Conservation (phyloP, 1,284 basidiomycete species). For the Malassezia arunalokei region DNA sequence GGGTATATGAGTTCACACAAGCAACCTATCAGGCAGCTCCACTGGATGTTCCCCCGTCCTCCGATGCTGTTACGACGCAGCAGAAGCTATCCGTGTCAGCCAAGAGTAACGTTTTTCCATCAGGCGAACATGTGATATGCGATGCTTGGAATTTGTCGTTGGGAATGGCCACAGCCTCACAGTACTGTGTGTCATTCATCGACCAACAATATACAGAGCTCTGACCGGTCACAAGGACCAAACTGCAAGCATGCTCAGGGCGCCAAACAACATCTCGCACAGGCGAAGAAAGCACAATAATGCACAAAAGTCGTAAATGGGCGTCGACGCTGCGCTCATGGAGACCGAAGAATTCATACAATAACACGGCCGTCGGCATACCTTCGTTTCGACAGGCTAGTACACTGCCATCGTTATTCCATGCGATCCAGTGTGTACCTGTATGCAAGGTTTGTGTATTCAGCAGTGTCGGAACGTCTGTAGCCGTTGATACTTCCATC, state of each 20-base stretch:
- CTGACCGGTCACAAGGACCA: slow-evolving; percentile 59
- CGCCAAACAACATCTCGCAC: slow-evolving; percentile 63
- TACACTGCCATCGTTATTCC: slow-evolving; percentile 4
- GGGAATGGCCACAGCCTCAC: slow-evolving; percentile 13
- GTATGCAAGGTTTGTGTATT: background rate
- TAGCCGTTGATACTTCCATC: slow-evolving; percentile 6
- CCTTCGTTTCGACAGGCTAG: slow-evolving; percentile 48
- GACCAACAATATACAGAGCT: slow-evolving; percentile 62
- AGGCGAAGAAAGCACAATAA: slow-evolving; percentile 56
- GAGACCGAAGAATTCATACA: slow-evolving; percentile 57
- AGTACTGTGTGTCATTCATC: background rate
- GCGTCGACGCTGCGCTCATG: slow-evolving; percentile 45
- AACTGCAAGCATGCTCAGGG: slow-evolving; percentile 56
- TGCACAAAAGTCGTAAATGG: slow-evolving; percentile 51
- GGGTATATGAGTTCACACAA: background rate
- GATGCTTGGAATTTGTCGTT: slow-evolving; percentile 7
- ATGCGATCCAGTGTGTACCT: background rate
- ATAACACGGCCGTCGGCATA: slow-evolving; percentile 54
- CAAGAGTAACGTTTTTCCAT: slow-evolving; percentile 7
- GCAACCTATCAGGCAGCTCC: background rate
- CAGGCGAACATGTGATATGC: slow-evolving; percentile 6
- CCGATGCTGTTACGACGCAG: slow-evolving; percentile 8
- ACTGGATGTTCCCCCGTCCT: background rate
- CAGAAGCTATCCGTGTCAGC: slow-evolving; percentile 3
- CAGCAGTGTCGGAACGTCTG: background rate